phyloP scores from a whole-genome alignment of 306 rosid genomes.

The Malus asiatica region DNA sequence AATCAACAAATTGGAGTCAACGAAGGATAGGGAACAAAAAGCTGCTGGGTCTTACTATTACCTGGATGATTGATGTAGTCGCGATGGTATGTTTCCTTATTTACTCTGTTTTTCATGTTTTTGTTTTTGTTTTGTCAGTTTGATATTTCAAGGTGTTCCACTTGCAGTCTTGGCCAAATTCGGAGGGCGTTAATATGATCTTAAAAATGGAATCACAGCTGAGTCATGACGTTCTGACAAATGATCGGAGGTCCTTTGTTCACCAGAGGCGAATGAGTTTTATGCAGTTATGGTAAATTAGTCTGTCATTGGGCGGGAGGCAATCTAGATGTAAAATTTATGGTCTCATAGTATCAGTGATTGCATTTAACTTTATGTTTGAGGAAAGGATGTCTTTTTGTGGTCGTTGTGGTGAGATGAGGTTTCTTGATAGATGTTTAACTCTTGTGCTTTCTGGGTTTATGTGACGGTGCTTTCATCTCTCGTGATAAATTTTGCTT shows the following conservation, averaged over 20 bases:
- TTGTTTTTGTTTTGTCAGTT: background rate
- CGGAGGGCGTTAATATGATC: background rate
- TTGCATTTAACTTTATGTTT: background rate
- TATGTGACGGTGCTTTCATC: background rate
- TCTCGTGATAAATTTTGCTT: background rate
- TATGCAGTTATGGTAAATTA: background rate
- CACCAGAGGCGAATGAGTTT: background rate
- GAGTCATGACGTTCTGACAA: background rate
- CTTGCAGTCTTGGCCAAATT: background rate
- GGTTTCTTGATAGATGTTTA: background rate
- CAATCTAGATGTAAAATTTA: background rate
- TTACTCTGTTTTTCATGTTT: background rate
- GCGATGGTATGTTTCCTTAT: background rate
- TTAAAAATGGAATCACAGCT: background rate
- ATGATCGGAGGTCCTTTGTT: background rate
- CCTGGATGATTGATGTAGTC: conserved; percentile 58
- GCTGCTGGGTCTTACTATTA: conserved; percentile 89
- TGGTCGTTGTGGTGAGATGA: background rate
- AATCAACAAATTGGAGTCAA: conserved; percentile 80
- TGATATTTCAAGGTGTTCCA: background rate
- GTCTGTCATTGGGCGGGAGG: background rate
- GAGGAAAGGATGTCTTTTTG: background rate
- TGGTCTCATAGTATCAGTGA: background rate
- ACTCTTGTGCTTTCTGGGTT: background rate
- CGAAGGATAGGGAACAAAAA: conserved; percentile 93